Base-by-base conservation (phyloP, 352 stramenopile genomes). In the Phytophthora chlamydospora region DNA sequence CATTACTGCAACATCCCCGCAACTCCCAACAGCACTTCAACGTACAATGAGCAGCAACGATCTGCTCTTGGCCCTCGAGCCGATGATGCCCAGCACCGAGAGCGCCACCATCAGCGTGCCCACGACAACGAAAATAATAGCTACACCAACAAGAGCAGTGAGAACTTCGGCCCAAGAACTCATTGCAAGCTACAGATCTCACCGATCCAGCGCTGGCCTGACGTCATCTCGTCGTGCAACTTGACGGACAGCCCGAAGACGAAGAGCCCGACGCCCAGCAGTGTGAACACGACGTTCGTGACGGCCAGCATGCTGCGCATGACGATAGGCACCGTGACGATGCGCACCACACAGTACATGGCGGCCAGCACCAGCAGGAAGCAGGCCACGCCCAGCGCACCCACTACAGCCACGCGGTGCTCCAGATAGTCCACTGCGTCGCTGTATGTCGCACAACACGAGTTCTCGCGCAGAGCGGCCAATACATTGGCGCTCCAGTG, bases 241-340 rank as follows among this genome's bases (percentile, higher is more conserved):
- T 89, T 88, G 50, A 89, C 74, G 7, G 69, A 61, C 24, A 85
- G 45, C 1, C 83, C 86, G 41, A 86, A 86, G 27, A 61, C 52
- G 51, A 93, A 86, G 19, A 90, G 68, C 1, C 66, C 81, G 5
- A 59, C 63, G 57, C 84, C 86, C 11, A 93, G 69, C 13, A 80
- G 54, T 21, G 86, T 68, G 53, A 93, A 95, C 51, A 85, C 69
- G 29, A 68, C 67, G 66, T 92, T 93, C 65, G 90, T 76, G 31
- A 93, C 79, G 4, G 79, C 82, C 51, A 93, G 69, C 71, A 95
- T 80, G 60, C 75, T 88, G 59, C 88, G 88, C 84, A 95, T 93
- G 51, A 95, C 78, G 66, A 93, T 91, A 6, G 86, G 86, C 33
- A 95, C 78, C n/a, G 83, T 91, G 34, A 92, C 81, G 62, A 95